Evolutionary conservation across 1,284 basidiomycete genomes (phyloP), one percentile per base, ranked within the genome.

Genomic region (Trichosporon sp.): DNA sequence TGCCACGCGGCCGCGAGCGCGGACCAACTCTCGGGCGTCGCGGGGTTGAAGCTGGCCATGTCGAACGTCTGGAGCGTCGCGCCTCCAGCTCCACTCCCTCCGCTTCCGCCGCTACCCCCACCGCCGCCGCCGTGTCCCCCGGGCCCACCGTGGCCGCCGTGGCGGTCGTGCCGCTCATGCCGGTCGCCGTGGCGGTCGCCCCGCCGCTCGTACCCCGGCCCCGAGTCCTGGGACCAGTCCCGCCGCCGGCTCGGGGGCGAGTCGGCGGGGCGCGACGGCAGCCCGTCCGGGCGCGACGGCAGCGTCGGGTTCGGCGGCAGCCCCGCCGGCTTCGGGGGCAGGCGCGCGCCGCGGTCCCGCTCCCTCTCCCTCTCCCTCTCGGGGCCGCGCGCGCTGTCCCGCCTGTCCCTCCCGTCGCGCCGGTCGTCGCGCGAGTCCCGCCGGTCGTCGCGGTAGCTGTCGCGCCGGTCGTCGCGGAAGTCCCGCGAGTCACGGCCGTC

Each of bases 1-100:
- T 74, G 70, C 78, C 79, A 82, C n/a, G 79, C 80, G 8, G 65
- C 38, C 1, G 71, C 80, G 4, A 82, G 70, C 4, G 65, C 65
- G 0, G 72, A 65, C 81, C 81, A 82, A 8, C 72, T 68, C 1
- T 71, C 74, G 6, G 79, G 75, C 18, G 69, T 69, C 15, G 74
- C 69, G 18, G 79, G 78, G 69, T 81, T 72, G 72, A 82, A 82
- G 0, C 73, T 44, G 0, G 68, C 8, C 25, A 78, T 27, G 65
- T 80, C 77, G 66, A 81, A 80, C 7, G 67, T 71, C 4, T 32
- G 15, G 3, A 60, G 56, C 5, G 56, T 60, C 18, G 27, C 18
- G 4, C 56, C 56, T 31, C 44, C 44, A n/a, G 18, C 44, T 27
- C 13, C 25, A 25, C 12, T 23, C 11, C 51, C 38, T n/a, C 38